Evolutionary conservation across 148 eudicot genomes (phyloP).

Genomic region (Spergularia bocconei): DNA sequence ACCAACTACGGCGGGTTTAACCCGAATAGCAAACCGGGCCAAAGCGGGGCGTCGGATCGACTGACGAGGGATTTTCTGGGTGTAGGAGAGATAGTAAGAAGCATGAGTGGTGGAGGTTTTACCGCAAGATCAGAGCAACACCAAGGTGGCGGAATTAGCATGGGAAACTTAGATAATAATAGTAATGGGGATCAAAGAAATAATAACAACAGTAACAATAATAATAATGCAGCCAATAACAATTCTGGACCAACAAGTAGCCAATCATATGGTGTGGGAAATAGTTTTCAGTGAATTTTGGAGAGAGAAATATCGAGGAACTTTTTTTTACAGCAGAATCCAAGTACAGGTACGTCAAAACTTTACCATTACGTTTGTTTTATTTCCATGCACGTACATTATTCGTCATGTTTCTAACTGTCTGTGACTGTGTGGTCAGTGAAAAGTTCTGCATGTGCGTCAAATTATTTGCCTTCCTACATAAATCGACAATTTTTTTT

Average conservation of each 20-base stretch:
- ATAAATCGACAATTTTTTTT: no score
- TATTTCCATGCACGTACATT: conserved; percentile 11
- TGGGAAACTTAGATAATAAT: conserved; percentile 8
- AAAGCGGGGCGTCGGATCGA: conserved; percentile 36
- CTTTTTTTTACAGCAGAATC: conserved; percentile 22
- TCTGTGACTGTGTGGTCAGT: neutral
- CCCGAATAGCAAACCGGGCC: conserved; percentile 24
- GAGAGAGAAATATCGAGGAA: neutral
- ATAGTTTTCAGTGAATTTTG: conserved; percentile 24
- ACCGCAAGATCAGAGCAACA: conserved; percentile 23
- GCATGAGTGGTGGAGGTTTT: conserved; percentile 43
- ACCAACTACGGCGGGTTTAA: conserved; percentile 25
- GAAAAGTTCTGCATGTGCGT: conserved; percentile 1
- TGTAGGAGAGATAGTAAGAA: conserved; percentile 58
- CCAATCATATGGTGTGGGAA: conserved; percentile 20
- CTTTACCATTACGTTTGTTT: neutral
- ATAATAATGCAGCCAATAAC: neutral
- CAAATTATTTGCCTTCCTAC: neutral
- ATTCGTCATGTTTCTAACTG: conserved; percentile 16
- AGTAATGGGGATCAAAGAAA: neutral
- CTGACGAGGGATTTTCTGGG: conserved; percentile 62
- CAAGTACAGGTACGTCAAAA: conserved; percentile 35
- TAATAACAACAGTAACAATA: conserved; percentile 14
- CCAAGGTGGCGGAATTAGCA: conserved; percentile 3
- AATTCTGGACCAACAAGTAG: conserved; percentile 3